Base-by-base conservation (phyloP, 306 rosid species). In the Rosa lucieae region DNA sequence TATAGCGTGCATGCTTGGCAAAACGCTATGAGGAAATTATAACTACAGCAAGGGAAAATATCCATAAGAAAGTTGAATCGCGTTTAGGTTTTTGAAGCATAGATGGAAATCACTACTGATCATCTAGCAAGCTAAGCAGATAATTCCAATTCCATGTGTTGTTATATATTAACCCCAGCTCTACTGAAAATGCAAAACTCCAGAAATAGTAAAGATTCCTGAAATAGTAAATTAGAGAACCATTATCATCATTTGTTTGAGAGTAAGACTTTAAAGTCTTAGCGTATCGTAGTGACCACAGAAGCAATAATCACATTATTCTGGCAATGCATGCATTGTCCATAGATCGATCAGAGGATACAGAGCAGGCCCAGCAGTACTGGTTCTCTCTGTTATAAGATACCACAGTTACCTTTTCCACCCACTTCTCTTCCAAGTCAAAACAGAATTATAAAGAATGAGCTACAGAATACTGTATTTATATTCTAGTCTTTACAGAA, bases 391-490 rank as follows among this genome's bases (percentile, higher is more conserved):
- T 63, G 14, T 32, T 63, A 29, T 65, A 37, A 5, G 43, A 18
- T 32, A 12, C 29, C 35, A 46, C 77, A 52, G 32, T 52, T 5
- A 53, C 49, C 35, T 48, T 32, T 52, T 48, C 76, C 29, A 37
- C 75, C 76, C 43, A 77, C 81, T 76, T 77, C 42, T 67, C 66
- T 47, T 47, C 49, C 73, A 73, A 78, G 79, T 65, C 85, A 82
- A 77, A 73, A 18, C 35, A 43, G 65, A 72, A 71, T 48, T 82
- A 69, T 69, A 2, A 53, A 53, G 3, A 53, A 53, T 52, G 58
- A 52, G 3, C 66, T 59, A 6, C 66, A 20, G 37, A 32, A 32
- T 32, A 32, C 37, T 59, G 37, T 59, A 59, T 11, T 6, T 48
- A 14, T 23, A 10, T 23, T 21, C 3, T 15, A 23, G 66, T 59